Evolutionary conservation across 768 basidiomycete species (phyloP).

Genomic region (Boletus barrowsii): DNA sequence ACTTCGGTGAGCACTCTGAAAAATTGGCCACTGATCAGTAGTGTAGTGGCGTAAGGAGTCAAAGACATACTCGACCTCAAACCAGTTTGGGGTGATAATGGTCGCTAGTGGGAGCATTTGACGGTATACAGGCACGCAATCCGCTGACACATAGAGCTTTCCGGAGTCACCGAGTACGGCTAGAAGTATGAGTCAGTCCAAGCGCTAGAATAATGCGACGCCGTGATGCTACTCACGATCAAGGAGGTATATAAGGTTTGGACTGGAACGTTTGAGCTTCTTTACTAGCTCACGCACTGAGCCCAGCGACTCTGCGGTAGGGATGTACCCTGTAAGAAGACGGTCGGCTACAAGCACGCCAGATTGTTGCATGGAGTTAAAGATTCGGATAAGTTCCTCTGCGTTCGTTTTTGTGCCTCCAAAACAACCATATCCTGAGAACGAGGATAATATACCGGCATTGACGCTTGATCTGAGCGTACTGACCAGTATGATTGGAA

Average conservation of each 20-base stretch:
- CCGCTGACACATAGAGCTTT: slow-evolving; percentile 79
- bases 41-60: neutral
- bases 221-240: slow-evolving; percentile 64
- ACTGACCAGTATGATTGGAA: slow-evolving; percentile 86
- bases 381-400: slow-evolving; percentile 71
- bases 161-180: slow-evolving; percentile 96
- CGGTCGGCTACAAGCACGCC: slow-evolving; percentile 70
- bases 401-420: slow-evolving; percentile 80
- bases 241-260: slow-evolving; percentile 76
- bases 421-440: slow-evolving; percentile 73
- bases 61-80: slow-evolving; percentile 82
- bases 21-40: neutral
- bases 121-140: slow-evolving; percentile 85
- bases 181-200: slow-evolving; percentile 27
- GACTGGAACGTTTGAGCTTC: slow-evolving; percentile 55
- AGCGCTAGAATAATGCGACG: neutral
- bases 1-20: slow-evolving; percentile 72
- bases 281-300: slow-evolving; percentile 62
- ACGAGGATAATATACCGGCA: neutral
- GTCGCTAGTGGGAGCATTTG: slow-evolving; percentile 78
- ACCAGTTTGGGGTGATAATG: slow-evolving; percentile 97
- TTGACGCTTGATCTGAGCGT: neutral
- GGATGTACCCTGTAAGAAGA: slow-evolving; percentile 89
- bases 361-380: slow-evolving; percentile 70
- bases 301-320: slow-evolving; percentile 72